Percentiles rank a stretch among this genome's conserved stretches.
Conservation (phyloP, 2,329 filamentous ascomycete genomes). For the Monosporascus sp. region DNA sequence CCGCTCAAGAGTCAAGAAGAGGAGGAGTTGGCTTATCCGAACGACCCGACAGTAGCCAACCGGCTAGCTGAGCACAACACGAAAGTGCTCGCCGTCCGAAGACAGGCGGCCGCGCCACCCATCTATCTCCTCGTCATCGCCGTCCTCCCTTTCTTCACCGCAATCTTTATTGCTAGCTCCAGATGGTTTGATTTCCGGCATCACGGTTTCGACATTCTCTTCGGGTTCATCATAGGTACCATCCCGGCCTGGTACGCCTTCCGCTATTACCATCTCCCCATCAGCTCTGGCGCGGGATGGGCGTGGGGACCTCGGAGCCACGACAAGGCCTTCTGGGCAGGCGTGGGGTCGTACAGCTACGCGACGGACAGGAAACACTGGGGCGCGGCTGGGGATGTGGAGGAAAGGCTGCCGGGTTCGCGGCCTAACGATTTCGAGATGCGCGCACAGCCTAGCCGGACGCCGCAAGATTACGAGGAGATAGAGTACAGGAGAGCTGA, state of each 20-base stretch:
- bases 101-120: conserved; percentile 76
- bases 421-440: neutral
- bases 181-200: conserved; percentile 87
- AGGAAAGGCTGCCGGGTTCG: conserved; percentile 9
- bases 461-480: neutral
- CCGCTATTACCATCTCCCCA: conserved; percentile 79
- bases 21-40: conserved; percentile 20
- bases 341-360: conserved; percentile 58
- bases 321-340: conserved; percentile 73
- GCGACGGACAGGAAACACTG: conserved; percentile 38
- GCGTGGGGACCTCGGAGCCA: conserved; percentile 75
- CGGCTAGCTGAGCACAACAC: conserved; percentile 30
- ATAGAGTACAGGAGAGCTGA: neutral
- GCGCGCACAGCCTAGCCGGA: neutral
- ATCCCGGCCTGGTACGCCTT: conserved; percentile 69
- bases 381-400: conserved; percentile 14
- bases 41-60: conserved; percentile 24
- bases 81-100: conserved; percentile 51
- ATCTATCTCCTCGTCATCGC: conserved; percentile 69
- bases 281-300: conserved; percentile 77
- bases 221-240: conserved; percentile 75
- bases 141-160: conserved; percentile 65
- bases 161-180: conserved; percentile 77
- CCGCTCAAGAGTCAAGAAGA: conserved; percentile 26
- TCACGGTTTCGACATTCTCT: conserved; percentile 87